Conservation (phyloP, 768 basidiomycete genomes). For the Xanthoconium purpureum region DNA sequence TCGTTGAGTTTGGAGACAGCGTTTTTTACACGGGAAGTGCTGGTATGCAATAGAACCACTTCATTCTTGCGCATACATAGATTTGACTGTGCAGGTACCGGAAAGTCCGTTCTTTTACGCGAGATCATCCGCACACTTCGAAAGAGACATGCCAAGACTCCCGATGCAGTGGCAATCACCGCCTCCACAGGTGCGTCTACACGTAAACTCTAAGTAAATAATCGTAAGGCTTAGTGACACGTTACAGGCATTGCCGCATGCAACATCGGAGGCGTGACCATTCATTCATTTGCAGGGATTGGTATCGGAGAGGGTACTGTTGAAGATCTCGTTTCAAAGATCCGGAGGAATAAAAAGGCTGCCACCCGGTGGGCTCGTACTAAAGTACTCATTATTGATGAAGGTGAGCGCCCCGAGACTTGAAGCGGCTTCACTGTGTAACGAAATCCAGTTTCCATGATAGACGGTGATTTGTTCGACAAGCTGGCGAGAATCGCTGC, state of each 20-base stretch:
- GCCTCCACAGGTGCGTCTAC: slow-evolving; percentile 76
- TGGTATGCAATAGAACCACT: slow-evolving; percentile 49
- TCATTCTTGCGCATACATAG: slow-evolving; percentile 17
- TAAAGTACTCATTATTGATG: slow-evolving; percentile 80
- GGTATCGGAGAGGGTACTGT: slow-evolving; percentile 73
- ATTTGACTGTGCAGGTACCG: slow-evolving; percentile 64
- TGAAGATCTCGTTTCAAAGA: slow-evolving; percentile 57
- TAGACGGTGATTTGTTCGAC: slow-evolving; percentile 91
- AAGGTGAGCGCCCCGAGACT: slow-evolving; percentile 45
- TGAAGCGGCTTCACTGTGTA: background rate
- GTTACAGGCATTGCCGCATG: slow-evolving; percentile 85
- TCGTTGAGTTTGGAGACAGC: slow-evolving; percentile 71
- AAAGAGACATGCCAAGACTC: slow-evolving; percentile 46
- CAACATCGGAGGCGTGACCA: slow-evolving; percentile 93
- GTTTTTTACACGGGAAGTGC: slow-evolving; percentile 98
- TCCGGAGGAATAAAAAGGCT: slow-evolving; percentile 85
- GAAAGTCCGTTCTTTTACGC: slow-evolving; percentile 91
- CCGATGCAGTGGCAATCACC: slow-evolving; percentile 86
- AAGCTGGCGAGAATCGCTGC: slow-evolving; percentile 76
- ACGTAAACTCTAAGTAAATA: background rate
- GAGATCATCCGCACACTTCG: slow-evolving; percentile 82
- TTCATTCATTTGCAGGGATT: slow-evolving; percentile 95
- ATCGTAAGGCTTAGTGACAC: background rate
- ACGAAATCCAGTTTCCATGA: slow-evolving; percentile 80
- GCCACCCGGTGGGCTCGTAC: slow-evolving; percentile 76